Conservation (phyloP, 2,329 filamentous ascomycete genomes). For the Fusarium sp. region DNA sequence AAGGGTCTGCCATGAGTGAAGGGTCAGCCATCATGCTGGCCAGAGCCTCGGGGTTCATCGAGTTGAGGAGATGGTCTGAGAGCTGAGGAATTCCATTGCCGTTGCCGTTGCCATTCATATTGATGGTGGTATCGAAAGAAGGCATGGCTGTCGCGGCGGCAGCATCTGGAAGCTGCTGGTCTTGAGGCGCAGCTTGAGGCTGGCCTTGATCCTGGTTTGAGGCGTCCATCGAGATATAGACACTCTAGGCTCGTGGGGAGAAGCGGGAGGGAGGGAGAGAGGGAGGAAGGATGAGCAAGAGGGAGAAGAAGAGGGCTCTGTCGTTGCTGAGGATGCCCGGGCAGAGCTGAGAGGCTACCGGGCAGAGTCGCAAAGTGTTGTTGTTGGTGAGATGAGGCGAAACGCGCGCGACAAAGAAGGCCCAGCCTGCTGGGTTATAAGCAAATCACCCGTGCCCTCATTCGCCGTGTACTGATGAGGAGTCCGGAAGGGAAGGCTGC, state of each 20-base stretch:
- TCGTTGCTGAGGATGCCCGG: constrained; percentile 15
- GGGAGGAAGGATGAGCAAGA: not conserved
- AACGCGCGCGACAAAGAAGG: constrained; percentile 35
- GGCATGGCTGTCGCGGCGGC: constrained; percentile 18
- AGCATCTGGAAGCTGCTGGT: constrained; percentile 37
- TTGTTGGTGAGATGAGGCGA: constrained; percentile 41
- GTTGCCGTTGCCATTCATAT: constrained; percentile 32
- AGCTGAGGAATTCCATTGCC: constrained; percentile 37
- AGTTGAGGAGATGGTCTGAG: constrained; percentile 38
- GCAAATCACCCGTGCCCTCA: constrained; percentile 25
- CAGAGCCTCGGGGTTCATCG: constrained; percentile 46
- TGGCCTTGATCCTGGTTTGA: constrained; percentile 40
- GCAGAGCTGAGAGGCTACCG: constrained; percentile 38
- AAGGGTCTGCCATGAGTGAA: constrained; percentile 47
- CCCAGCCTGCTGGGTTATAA: constrained; percentile 44
- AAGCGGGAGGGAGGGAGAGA: not conserved
- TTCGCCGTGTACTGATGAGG: constrained; percentile 22
- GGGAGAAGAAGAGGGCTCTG: not conserved
- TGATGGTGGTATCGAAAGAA: constrained; percentile 21
- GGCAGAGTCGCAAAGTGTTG: constrained; percentile 30
- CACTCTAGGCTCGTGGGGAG: not conserved
- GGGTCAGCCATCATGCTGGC: constrained; percentile 44
- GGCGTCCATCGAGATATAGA: constrained; percentile 34
- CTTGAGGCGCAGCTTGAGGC: constrained; percentile 38
- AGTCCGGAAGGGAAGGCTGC: not conserved